phyloP scores from a whole-genome alignment of 2,329 filamentous ascomycete species.

The Helminthosporium solani region DNA sequence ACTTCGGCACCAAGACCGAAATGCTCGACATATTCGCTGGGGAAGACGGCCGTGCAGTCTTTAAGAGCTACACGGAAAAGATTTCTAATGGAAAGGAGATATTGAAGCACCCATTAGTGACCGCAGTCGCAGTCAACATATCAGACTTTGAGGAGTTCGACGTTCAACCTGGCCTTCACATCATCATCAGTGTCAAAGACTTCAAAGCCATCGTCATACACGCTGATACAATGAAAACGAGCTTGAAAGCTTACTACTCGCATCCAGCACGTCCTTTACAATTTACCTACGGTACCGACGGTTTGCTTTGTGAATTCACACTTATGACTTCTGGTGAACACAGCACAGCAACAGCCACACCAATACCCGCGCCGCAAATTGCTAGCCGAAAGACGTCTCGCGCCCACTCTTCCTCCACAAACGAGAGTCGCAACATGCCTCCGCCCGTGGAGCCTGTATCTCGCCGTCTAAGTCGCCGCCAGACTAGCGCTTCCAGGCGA shows the following conservation, averaged over 20 bases:
- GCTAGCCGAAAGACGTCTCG: conserved; percentile 38
- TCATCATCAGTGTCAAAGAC: conserved; percentile 79
- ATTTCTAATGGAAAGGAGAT: conserved; percentile 71
- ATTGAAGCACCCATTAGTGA: conserved; percentile 77
- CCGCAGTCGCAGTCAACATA: conserved; percentile 73
- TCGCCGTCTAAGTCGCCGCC: conserved; percentile 31
- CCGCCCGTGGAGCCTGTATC: conserved; percentile 42
- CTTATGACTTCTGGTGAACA: conserved; percentile 77
- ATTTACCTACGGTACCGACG: conserved; percentile 68
- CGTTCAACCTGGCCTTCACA: conserved; percentile 73
- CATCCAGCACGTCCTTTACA: conserved; percentile 70
- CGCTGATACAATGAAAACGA: conserved; percentile 67
- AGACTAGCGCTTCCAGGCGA: conserved; percentile 29
- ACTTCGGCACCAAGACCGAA: conserved; percentile 78
- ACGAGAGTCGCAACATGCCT: conserved; percentile 41
- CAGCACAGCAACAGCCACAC: conserved; percentile 39
- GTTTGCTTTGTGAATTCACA: conserved; percentile 72
- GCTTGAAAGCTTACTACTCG: conserved; percentile 69
- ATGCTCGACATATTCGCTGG: conserved; percentile 73
- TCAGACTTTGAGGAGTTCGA: conserved; percentile 75
- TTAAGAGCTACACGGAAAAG: conserved; percentile 81
- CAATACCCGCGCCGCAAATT: conserved; percentile 44
- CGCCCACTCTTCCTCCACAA: conserved; percentile 23
- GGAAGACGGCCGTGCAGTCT: conserved; percentile 67
- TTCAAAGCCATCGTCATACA: conserved; percentile 78